Evolutionary conservation across 2,329 filamentous ascomycete species (phyloP).

Genomic region (Pseudogymnoascus sp.): DNA sequence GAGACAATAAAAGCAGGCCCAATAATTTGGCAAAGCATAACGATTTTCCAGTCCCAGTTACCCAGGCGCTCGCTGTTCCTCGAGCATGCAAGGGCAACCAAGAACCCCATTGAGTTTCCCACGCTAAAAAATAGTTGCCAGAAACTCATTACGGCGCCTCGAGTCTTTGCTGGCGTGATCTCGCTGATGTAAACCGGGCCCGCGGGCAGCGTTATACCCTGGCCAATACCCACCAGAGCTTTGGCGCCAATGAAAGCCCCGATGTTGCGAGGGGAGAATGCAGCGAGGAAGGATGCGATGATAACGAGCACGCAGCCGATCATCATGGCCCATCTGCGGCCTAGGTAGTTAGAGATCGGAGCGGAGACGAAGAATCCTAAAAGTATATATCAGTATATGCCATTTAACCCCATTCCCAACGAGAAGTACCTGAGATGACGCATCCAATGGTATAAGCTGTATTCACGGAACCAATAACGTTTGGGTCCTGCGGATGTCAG

Average conservation of each 20-base stretch:
- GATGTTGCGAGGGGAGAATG: slow-evolving; percentile 41
- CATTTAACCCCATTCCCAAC: neutral
- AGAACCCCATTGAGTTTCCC: slow-evolving; percentile 48
- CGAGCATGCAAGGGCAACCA: slow-evolving; percentile 45
- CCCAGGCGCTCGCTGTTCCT: slow-evolving; percentile 39
- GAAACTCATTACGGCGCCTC: slow-evolving; percentile 50
- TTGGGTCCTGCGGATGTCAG: neutral
- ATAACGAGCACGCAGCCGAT: slow-evolving; percentile 44
- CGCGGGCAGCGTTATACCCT: slow-evolving; percentile 45
- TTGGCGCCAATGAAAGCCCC: slow-evolving; percentile 47
- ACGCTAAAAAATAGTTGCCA: slow-evolving; percentile 52
- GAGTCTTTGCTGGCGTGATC: slow-evolving; percentile 43
- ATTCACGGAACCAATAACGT: slow-evolving; percentile 5
- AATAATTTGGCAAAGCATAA: slow-evolving; percentile 48
- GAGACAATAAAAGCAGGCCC: slow-evolving; percentile 45
- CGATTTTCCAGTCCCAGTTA: slow-evolving; percentile 50
- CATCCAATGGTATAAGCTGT: neutral
- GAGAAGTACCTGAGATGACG: neutral
- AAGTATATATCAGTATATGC: neutral
- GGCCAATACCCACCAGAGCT: slow-evolving; percentile 47
- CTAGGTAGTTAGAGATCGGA: neutral
- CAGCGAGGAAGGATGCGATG: slow-evolving; percentile 47
- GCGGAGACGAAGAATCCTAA: slow-evolving; percentile 1
- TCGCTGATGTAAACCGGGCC: slow-evolving; percentile 50
- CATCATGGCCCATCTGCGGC: slow-evolving; percentile 34